A percentile compares a stretch with the other conserved stretches of the same genome.
These are phyloP conservation scores for Cyclotella atomus DNA, from an alignment of 108 stramenopile species.

Conservation along the genomic window DNA sequence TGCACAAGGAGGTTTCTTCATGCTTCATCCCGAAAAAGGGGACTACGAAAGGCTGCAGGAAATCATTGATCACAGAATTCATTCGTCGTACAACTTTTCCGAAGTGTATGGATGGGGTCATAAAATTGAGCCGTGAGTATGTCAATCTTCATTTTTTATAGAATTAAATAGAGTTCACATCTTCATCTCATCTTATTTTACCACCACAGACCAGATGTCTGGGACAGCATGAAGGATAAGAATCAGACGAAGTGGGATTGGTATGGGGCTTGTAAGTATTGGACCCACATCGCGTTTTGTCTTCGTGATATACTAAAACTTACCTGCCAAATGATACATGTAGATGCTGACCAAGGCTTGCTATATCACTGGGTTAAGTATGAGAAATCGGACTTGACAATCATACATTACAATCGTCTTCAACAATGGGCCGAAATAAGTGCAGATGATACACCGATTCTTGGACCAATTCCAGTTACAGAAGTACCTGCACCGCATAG, in stretches of 20 bases:
- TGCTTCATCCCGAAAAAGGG: conserved; percentile 49
- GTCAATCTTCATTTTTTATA: no score
- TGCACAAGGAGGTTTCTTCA: conserved; percentile 56
- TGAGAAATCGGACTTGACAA: conserved; percentile 44
- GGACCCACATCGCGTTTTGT: background rate
- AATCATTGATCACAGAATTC: conserved; percentile 1
- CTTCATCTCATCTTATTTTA: no score
- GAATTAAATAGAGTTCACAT: no score
- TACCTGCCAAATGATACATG: background rate
- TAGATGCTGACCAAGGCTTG: conserved; percentile 60
- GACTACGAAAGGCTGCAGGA: conserved; percentile 36
- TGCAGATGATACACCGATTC: background rate
- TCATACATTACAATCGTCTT: conserved; percentile 9
- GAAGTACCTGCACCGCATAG: background rate
- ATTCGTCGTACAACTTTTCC: background rate
- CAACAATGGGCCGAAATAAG: conserved; percentile 1
- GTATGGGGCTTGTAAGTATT: conserved; percentile 29
- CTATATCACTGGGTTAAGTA: conserved; percentile 57
- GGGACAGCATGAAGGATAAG: conserved; percentile 10
- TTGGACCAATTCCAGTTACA: background rate
- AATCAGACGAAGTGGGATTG: conserved; percentile 48
- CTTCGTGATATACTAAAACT: background rate
- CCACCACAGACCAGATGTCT: conserved; percentile 15
- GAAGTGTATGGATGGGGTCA: conserved; percentile 49
- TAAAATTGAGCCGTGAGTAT: background rate